Percentiles rank a stretch among this genome's conserved stretches.
phyloP scores from a whole-genome alignment of 352 stramenopile species.

The Pythium sp. region DNA sequence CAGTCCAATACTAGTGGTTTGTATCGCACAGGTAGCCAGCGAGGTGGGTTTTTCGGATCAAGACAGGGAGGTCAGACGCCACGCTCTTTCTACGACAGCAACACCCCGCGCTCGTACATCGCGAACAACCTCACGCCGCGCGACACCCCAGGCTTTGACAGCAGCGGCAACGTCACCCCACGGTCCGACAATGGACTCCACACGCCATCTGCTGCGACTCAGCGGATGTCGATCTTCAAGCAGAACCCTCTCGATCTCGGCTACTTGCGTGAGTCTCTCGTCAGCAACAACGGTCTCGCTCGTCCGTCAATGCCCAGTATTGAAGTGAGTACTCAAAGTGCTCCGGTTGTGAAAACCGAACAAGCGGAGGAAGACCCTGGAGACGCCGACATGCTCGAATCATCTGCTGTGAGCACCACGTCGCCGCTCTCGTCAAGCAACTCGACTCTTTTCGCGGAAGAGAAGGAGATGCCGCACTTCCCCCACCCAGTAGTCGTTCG shows the following conservation, averaged over 20 bases:
- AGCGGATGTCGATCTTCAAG: constrained; percentile 66
- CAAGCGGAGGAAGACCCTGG: constrained; percentile 14
- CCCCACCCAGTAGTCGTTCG: background rate
- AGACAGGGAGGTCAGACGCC: constrained; percentile 18
- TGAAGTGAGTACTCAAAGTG: background rate
- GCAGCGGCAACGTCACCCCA: constrained; percentile 33
- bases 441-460: constrained; percentile 14
- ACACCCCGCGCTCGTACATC: constrained; percentile 74
- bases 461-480: constrained; percentile 2
- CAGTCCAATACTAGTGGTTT: constrained; percentile 8
- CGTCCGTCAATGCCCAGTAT: background rate
- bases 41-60: constrained; percentile 12
- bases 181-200: constrained; percentile 38
- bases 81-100: constrained; percentile 50
- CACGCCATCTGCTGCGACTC: constrained; percentile 35
- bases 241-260: constrained; percentile 64
- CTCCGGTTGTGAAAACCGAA: background rate
- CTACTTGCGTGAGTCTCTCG: constrained; percentile 61
- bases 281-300: constrained; percentile 1
- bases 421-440: constrained; percentile 17
- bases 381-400: constrained; percentile 9
- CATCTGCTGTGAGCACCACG: constrained; percentile 15
- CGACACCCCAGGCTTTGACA: constrained; percentile 28
- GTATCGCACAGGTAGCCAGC: constrained; percentile 13
- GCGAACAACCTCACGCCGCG: constrained; percentile 64